These are phyloP conservation scores for Leucocoprinus sp. DNA, from an alignment of 768 basidiomycete species.

Conservation along the genomic window DNA sequence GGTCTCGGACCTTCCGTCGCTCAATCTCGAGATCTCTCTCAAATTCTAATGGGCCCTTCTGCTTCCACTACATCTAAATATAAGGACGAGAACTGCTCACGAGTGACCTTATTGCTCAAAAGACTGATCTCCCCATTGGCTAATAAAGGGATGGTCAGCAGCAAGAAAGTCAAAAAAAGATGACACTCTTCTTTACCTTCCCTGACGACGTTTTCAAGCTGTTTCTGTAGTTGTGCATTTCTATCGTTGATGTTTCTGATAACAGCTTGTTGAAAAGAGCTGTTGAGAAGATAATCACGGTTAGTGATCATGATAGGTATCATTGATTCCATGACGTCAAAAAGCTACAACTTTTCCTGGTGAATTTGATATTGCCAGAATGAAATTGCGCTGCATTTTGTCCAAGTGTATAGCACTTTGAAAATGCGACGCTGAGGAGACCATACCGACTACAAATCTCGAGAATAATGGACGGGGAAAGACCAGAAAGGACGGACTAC, in stretches of 20 bases:
- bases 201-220: constrained; percentile 75
- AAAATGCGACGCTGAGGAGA: neutral
- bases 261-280: constrained; percentile 80
- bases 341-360: constrained; percentile 64
- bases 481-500: constrained; percentile 79
- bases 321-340: constrained; percentile 1
- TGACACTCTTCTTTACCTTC: constrained; percentile 56
- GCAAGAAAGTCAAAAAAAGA: neutral
- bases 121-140: constrained; percentile 74
- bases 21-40: constrained; percentile 79
- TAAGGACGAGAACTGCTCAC: constrained; percentile 25
- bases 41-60: constrained; percentile 39
- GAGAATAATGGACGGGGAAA: constrained; percentile 65
- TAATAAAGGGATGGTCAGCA: constrained; percentile 20
- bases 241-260: constrained; percentile 76
- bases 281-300: constrained; percentile 21
- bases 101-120: constrained; percentile 58
- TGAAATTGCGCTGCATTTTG: constrained; percentile 54
- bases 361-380: constrained; percentile 91
- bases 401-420: constrained; percentile 6
- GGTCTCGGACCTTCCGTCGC: constrained; percentile 61
- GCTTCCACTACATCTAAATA: neutral
- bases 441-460: constrained; percentile 75
- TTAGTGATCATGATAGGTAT: neutral
- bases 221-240: constrained; percentile 76